Evolutionary conservation across 2,329 filamentous ascomycete species (phyloP).

Genomic region (Colletotrichum sp.): DNA sequence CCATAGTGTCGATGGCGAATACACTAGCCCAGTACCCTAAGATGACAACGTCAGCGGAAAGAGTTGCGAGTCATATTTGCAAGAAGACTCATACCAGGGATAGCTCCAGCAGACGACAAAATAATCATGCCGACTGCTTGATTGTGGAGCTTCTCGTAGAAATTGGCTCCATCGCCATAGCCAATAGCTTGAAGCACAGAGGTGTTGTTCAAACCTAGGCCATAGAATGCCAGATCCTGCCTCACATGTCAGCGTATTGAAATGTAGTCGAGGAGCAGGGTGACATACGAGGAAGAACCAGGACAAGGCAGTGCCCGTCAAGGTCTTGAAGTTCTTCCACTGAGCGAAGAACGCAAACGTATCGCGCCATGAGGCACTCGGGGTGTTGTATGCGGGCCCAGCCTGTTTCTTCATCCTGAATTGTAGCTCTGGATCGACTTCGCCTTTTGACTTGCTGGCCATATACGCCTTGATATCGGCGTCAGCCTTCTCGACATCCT

Average conservation of each 20-base stretch:
- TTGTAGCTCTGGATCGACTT: slow-evolving; percentile 51
- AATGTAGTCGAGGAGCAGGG: not conserved
- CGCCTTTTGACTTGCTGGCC: slow-evolving; percentile 50
- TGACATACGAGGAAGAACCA: slow-evolving; percentile 75
- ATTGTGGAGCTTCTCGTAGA: slow-evolving; percentile 74
- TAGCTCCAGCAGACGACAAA: slow-evolving; percentile 75
- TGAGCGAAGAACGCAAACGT: slow-evolving; percentile 70
- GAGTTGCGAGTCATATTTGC: not conserved
- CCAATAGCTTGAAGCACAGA: slow-evolving; percentile 76
- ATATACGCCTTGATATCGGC: slow-evolving; percentile 71
- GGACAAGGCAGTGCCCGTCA: slow-evolving; percentile 77
- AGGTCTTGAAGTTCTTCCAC: slow-evolving; percentile 72
- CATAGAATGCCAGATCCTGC: slow-evolving; percentile 71
- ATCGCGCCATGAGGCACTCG: slow-evolving; percentile 73
- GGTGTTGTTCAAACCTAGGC: slow-evolving; percentile 76
- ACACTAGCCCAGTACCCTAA: slow-evolving; percentile 81
- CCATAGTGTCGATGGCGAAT: slow-evolving; percentile 74
- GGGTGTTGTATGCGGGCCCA: slow-evolving; percentile 62
- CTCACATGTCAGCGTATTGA: slow-evolving; percentile 9
- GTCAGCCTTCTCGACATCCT: slow-evolving; percentile 76
- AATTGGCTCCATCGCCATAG: slow-evolving; percentile 65
- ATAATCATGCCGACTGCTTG: slow-evolving; percentile 80
- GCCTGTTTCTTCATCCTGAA: slow-evolving; percentile 59
- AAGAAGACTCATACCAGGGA: slow-evolving; percentile 43
- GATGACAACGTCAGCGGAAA: too few relatives aligned